Conservation (phyloP, 345 rosid genomes). For the Anastatica hierochuntica region DNA sequence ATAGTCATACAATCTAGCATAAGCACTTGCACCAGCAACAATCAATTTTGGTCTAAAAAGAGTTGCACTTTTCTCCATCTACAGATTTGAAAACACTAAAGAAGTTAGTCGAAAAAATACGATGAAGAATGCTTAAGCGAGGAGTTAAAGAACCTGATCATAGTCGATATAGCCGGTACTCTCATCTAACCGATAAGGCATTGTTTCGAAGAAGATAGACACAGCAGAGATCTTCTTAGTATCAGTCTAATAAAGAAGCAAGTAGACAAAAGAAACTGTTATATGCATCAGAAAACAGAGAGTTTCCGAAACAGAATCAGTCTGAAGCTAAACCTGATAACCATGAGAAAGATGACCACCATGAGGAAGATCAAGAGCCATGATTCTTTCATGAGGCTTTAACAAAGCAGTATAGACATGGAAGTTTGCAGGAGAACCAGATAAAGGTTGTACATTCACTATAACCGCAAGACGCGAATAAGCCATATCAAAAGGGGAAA, state of each 20-base stretch:
- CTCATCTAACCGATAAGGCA: slow-evolving; percentile 94
- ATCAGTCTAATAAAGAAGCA: slow-evolving; percentile 62
- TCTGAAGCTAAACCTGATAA: too few relatives aligned
- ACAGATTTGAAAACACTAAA: slow-evolving; percentile 12
- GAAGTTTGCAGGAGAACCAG: slow-evolving; percentile 95
- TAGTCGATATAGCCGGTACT: slow-evolving; percentile 94
- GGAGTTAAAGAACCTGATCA: slow-evolving; percentile 64
- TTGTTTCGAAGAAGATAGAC: slow-evolving; percentile 95
- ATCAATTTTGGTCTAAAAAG: slow-evolving; percentile 93
- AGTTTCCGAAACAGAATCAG: too few relatives aligned
- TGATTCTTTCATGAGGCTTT: slow-evolving; percentile 94
- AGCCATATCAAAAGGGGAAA: too few relatives aligned
- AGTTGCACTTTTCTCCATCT: slow-evolving; percentile 94
- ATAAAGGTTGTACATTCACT: slow-evolving; percentile 95
- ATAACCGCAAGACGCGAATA: slow-evolving; percentile 19
- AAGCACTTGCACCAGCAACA: slow-evolving; percentile 98
- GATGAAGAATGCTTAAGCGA: not conserved
- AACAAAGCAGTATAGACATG: slow-evolving; percentile 93
- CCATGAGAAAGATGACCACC: slow-evolving; percentile 99
- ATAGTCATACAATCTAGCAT: slow-evolving; percentile 88
- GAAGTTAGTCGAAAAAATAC: not conserved
- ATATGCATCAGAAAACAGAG: too few relatives aligned
- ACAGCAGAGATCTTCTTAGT: slow-evolving; percentile 98
- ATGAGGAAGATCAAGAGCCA: slow-evolving; percentile 99
- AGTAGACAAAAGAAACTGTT: not conserved